These are phyloP conservation scores for Pyrus hybrid DNA, from an alignment of 331 rosid genomes.

Conservation along the genomic window DNA sequence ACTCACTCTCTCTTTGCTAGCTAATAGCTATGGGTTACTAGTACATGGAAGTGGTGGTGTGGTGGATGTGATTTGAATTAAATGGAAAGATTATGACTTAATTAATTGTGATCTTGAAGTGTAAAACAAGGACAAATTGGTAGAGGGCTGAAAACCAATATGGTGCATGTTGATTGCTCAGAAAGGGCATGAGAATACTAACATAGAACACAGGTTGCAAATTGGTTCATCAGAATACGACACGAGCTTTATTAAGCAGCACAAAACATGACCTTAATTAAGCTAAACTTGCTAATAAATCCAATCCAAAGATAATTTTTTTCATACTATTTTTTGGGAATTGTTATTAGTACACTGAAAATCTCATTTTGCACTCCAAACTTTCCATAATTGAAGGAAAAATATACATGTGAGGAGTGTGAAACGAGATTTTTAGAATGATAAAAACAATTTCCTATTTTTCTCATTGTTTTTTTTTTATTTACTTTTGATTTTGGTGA, in stretches of 20 bases:
- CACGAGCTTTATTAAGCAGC: neutral
- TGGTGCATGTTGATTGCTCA: neutral
- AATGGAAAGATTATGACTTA: neutral
- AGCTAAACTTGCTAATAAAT: neutral
- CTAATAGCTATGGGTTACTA: neutral
- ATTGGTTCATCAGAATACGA: neutral
- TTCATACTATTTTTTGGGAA: too few relatives aligned
- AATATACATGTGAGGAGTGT: too few relatives aligned
- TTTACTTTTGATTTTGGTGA: too few relatives aligned
- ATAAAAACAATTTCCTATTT: too few relatives aligned
- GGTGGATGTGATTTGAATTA: neutral
- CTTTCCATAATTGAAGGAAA: too few relatives aligned
- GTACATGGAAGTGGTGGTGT: neutral
- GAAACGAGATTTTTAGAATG: too few relatives aligned
- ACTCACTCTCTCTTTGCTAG: neutral
- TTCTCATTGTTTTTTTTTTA: too few relatives aligned
- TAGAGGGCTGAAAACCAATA: neutral
- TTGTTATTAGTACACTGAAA: too few relatives aligned
- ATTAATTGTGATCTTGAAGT: neutral
- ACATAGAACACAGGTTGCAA: neutral
- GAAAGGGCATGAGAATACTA: neutral
- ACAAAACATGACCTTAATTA: neutral
- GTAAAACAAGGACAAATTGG: neutral
- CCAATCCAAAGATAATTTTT: too few relatives aligned
- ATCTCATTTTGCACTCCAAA: too few relatives aligned